Base-by-base conservation (phyloP, 2,329 filamentous ascomycete genomes). In the Ceratocystis ficicola region DNA sequence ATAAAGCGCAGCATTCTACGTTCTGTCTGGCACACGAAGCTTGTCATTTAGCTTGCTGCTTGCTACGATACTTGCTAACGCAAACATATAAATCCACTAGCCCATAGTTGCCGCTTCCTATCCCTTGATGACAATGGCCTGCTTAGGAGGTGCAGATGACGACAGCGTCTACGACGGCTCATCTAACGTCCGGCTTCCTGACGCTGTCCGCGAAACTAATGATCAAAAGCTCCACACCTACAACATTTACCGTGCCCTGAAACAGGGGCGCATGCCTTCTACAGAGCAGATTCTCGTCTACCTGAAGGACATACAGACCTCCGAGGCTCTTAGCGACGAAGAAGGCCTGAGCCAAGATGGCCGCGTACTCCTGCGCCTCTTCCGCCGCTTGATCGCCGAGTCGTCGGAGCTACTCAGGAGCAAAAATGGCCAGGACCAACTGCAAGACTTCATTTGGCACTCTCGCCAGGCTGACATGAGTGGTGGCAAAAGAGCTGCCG, bases 211-310 rank as follows among this genome's bases (percentile, higher is more conserved):
- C 80, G 81, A 85, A 61, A 80, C 85, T 71, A 81, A 95, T 67
- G 89, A 93, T 72, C 86, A 93, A 75, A 96, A 96, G 79, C 82
- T 97, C 68, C 93, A 96, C 76, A 87, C 87, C 30, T 96, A 96
- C 73, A 90, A 96, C 79, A 95, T 96, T 87, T 74, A 91, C 32
- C 83, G 89, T 64, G 93, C 93, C 65, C 74, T 96, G 8, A 83
- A 83, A 1, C 84, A 89, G 72, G 93, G 93, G 5, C 96, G 86
- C 75, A 92, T 97, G 88, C 93, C 93, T 60, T 94, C 90, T 5
- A 96, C 89, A 10, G 87, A 94, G 70, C 93, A 97, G 74, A 73
- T 82, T 70, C 87, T 94, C 71, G 79, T 86, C 73, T 91, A 95
- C 70, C 78, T 97, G 2, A 85, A 90, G 70, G 89, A 87, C 1